A percentile compares a stretch with the other conserved stretches of the same genome.
phyloP scores from a whole-genome alignment of 129 eudicot genomes.

The Saposhnikovia divaricata region DNA sequence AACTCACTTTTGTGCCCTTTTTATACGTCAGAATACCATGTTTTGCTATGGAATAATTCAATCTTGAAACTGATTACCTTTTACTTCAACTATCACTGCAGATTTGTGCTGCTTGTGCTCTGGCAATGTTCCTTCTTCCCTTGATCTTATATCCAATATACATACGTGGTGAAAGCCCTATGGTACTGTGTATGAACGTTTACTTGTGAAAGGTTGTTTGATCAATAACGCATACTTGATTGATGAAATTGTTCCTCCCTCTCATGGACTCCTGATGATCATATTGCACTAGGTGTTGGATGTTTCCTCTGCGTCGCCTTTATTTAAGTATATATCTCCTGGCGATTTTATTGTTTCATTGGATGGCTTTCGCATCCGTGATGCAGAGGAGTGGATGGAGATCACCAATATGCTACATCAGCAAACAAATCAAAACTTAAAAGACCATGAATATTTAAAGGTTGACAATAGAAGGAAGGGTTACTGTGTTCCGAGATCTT shows the following conservation, averaged over 20 bases:
- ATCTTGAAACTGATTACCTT: slow-evolving; percentile 18
- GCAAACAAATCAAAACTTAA: slow-evolving; percentile 24
- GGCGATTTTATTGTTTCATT: slow-evolving; percentile 55
- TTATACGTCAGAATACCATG: background rate
- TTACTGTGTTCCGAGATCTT: slow-evolving; percentile 55
- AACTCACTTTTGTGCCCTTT: background rate
- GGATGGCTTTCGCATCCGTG: slow-evolving; percentile 47
- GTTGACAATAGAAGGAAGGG: slow-evolving; percentile 32
- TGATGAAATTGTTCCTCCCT: background rate
- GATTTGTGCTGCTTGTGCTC: slow-evolving; percentile 70
- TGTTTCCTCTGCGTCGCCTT: slow-evolving; percentile 56
- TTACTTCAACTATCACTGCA: slow-evolving; percentile 21
- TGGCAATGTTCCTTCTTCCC: slow-evolving; percentile 63
- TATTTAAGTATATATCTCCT: slow-evolving; percentile 55
- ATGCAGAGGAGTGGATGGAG: slow-evolving; percentile 55
- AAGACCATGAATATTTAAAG: slow-evolving; percentile 9
- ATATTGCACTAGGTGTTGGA: slow-evolving; percentile 50
- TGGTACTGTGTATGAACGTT: slow-evolving; percentile 37
- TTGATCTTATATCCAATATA: slow-evolving; percentile 61
- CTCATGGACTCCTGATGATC: background rate
- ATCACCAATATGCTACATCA: slow-evolving; percentile 28
- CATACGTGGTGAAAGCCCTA: slow-evolving; percentile 65
- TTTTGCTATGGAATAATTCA: background rate
- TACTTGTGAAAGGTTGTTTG: slow-evolving; percentile 1
- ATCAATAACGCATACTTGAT: background rate